Base-by-base conservation (phyloP, 148 eudicot genomes). In the Rhododendron williamsianum region DNA sequence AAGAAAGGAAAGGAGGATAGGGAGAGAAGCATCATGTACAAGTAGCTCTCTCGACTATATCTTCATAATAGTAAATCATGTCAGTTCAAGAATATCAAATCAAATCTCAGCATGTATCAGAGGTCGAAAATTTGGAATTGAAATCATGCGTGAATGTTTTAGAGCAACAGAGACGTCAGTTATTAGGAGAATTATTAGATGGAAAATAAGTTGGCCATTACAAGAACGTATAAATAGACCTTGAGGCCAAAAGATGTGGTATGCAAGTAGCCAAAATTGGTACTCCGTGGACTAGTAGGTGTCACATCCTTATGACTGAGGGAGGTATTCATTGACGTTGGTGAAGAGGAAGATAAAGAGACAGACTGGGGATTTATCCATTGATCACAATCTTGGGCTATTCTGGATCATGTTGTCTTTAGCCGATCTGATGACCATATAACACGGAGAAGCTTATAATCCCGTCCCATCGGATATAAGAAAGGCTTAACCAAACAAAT, bases 351-450 rank as follows among this genome's bases (percentile, higher is more conserved):
- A 86, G 92, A 86, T 69, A 90, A 87, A 52, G 91, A 87, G 84
- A 63, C 83, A 38, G 85, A 76, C 86, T 86, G 94, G 54, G 93
- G 89, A 90, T 89, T 94, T 81, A 93, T 91, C 96, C 94, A 95
- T 86, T 91, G 95, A 81, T 95, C 97, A 91, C 95, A 94, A 72
- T 94, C 97, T 89, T 93, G 95, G 43, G 87, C 52, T 86, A 93
- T 91, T 92, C 93, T 92, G 84, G 93, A 90, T 77, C 95, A 83
- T 46, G 99, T 92, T 67, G 92, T 89, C 90, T 90, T 95, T 84
- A 96, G 87, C 80, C 91, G 93, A 89, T 90, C 98, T 95, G 90
- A 74, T 78, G 74, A 86, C 73, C 89, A 92, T 71, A 87, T 58
- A 48, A 72, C 58, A 86, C 45, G 69, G 16, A 72, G 41, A 60